Conservation (phyloP, 768 basidiomycete species). For the Serendipita vermifera region DNA sequence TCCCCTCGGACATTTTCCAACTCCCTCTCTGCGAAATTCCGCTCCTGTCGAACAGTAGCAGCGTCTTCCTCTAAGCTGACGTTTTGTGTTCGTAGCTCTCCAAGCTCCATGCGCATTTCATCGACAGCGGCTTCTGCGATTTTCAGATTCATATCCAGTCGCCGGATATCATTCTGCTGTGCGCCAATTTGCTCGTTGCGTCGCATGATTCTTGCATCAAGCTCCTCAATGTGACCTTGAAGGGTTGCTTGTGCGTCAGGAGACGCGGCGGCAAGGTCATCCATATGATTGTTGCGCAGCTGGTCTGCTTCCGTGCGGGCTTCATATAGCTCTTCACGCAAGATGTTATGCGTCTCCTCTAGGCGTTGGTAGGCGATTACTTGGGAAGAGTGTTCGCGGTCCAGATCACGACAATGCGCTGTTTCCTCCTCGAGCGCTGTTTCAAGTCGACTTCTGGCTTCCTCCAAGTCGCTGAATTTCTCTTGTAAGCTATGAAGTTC, state of each 20-base stretch:
- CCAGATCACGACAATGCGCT: not conserved
- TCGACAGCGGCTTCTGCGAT: conserved; percentile 60
- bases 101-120: conserved; percentile 60
- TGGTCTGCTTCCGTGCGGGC: conserved; percentile 32
- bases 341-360: not conserved
- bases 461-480: not conserved
- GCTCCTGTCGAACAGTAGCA: conserved; percentile 56
- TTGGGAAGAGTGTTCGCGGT: not conserved
- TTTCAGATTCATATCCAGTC: conserved; percentile 59
- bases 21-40: conserved; percentile 46
- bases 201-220: conserved; percentile 49
- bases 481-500: not conserved
- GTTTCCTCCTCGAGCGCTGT: not conserved
- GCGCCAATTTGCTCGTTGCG: conserved; percentile 63
- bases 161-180: conserved; percentile 65
- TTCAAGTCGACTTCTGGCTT: not conserved
- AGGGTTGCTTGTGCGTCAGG: conserved; percentile 42
- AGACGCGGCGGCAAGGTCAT: conserved; percentile 27
- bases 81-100: conserved; percentile 51
- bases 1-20: conserved; percentile 53
- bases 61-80: conserved; percentile 79
- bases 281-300: conserved; percentile 35
- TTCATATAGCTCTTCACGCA: conserved; percentile 42
- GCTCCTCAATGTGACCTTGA: conserved; percentile 52
- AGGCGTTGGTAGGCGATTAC: not conserved